Evolutionary conservation across 208 protist species (phyloP).

Genomic region (Wallacemonas sp.): DNA sequence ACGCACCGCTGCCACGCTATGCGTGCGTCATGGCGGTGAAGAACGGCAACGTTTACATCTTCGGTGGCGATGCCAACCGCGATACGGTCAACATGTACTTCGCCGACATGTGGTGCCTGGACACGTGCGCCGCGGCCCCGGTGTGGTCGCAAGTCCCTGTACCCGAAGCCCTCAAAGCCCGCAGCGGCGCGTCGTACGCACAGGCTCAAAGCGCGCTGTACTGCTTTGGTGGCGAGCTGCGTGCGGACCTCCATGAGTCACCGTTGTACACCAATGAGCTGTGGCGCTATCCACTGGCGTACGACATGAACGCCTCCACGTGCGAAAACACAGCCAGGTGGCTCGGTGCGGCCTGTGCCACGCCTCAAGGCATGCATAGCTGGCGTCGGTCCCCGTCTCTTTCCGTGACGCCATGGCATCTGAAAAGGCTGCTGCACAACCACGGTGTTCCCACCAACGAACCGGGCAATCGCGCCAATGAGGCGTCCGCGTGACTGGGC

Average conservation of each 20-base stretch:
- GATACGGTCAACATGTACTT: constrained; percentile 42
- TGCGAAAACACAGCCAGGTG: constrained; percentile 46
- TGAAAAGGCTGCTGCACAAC: background rate
- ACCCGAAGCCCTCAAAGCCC: constrained; percentile 31
- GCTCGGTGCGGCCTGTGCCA: constrained; percentile 14
- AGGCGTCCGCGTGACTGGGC: background rate
- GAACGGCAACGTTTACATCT: constrained; percentile 50
- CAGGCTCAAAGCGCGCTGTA: constrained; percentile 56
- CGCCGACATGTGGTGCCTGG: constrained; percentile 69
- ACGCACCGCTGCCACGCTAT: constrained; percentile 46
- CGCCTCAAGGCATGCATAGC: background rate
- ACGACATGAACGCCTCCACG: constrained; percentile 38
- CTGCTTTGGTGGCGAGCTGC: constrained; percentile 66
- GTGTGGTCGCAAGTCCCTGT: constrained; percentile 23
- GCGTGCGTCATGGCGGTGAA: constrained; percentile 46
- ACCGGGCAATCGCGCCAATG: background rate
- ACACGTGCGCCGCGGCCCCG: constrained; percentile 9
- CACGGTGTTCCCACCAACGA: background rate
- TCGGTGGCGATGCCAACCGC: constrained; percentile 76
- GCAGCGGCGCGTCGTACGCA: constrained; percentile 58
- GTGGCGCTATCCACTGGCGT: constrained; percentile 55
- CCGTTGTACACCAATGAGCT: constrained; percentile 50
- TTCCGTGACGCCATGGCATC: background rate
- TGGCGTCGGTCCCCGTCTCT: background rate
- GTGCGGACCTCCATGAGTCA: constrained; percentile 5